These are phyloP conservation scores for Arabidopsis arenosa DNA, from an alignment of 345 rosid genomes.

Conservation along the genomic window DNA sequence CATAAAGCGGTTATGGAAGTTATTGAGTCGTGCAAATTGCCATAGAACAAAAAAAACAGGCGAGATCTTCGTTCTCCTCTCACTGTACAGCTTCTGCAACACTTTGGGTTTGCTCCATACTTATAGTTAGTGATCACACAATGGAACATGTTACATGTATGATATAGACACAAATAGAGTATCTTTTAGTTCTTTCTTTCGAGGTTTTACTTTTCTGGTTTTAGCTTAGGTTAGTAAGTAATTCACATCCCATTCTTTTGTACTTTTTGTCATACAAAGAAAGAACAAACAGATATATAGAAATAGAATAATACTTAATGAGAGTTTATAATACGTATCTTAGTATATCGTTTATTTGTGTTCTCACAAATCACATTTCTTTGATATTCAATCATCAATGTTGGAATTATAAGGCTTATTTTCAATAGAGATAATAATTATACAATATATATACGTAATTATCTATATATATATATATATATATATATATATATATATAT, in stretches of 20 bases:
- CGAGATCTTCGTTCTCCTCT: not conserved
- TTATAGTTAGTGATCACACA: constrained; percentile 22
- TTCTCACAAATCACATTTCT: not conserved
- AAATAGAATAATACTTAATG: constrained; percentile 11
- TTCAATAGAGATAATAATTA: no score
- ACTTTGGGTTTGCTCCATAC: constrained; percentile 12
- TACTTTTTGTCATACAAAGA: constrained; percentile 15
- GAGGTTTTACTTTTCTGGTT: constrained; percentile 12
- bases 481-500: no score
- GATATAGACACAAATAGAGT: not conserved
- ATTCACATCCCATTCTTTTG: constrained; percentile 26
- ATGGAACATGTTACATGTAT: constrained; percentile 13
- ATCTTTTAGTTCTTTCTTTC: not conserved
- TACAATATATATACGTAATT: no score
- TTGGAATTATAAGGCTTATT: not conserved
- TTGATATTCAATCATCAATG: not conserved
- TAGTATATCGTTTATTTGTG: no score
- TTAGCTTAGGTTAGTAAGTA: constrained; percentile 21
- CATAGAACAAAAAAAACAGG: constrained; percentile 41
- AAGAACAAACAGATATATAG: not conserved
- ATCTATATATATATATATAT: no score
- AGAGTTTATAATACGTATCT: no score
- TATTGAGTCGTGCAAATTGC: constrained; percentile 77
- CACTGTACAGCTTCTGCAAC: constrained; percentile 53
- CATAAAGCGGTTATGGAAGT: constrained; percentile 85